These are phyloP conservation scores for Circinella umbellata DNA, from an alignment of 371 early-diverging fungal genomes.

Conservation along the genomic window DNA sequence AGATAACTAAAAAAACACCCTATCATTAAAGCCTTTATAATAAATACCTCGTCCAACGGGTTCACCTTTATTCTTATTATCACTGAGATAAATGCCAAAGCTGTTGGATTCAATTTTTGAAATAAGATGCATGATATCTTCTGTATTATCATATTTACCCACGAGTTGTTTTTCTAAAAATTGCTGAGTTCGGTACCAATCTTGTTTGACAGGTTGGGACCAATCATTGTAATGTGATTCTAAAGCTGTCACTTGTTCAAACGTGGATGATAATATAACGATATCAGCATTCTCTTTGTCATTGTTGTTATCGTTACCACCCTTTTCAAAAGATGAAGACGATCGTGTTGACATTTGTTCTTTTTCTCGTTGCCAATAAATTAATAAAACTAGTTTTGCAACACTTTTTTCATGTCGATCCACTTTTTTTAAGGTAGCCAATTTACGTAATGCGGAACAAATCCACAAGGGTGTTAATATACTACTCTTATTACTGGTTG, in stretches of 20 bases:
- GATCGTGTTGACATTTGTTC: background rate
- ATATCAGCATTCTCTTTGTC: constrained; percentile 10
- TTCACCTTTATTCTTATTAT: constrained; percentile 5
- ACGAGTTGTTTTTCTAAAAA: constrained; percentile 31
- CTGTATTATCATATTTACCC: background rate
- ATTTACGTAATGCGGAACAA: constrained; percentile 44
- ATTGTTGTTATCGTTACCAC: too few species aligned
- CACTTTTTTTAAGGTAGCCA: constrained; percentile 50
- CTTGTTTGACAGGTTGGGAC: constrained; percentile 35
- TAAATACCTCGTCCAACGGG: constrained; percentile 26
- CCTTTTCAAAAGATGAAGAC: too few species aligned
- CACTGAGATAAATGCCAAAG: constrained; percentile 51
- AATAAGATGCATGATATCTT: constrained; percentile 43
- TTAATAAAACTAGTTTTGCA: constrained; percentile 35
- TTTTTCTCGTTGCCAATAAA: constrained; percentile 28
- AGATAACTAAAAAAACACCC: too few species aligned
- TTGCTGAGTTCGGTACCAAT: constrained; percentile 41
- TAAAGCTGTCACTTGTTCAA: constrained; percentile 34
- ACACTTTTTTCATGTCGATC: constrained; percentile 49
- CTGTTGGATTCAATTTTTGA: constrained; percentile 58
- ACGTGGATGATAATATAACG: background rate
- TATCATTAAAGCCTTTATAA: too few species aligned
- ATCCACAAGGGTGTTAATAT: constrained; percentile 6
- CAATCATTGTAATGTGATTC: constrained; percentile 55
- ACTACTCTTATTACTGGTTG: too few species aligned